Evolutionary conservation across 768 basidiomycete species (phyloP).

Genomic region (Trichaptum fuscoviolaceum): DNA sequence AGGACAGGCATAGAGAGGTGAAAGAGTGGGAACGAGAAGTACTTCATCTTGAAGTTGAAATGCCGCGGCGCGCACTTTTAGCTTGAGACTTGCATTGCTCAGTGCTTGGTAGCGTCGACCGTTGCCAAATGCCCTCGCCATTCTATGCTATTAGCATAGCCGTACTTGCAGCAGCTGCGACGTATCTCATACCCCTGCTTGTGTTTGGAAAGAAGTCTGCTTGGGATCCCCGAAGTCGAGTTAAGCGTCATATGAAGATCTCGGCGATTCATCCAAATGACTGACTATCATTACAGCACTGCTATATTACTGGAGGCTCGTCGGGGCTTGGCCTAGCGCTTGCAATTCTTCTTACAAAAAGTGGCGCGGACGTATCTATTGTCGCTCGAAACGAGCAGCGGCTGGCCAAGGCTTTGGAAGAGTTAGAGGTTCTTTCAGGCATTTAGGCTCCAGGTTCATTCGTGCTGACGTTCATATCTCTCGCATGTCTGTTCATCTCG

Average conservation of each 20-base stretch:
- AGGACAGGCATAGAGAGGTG: background rate
- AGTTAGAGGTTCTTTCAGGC: slow-evolving; percentile 51
- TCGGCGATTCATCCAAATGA: background rate
- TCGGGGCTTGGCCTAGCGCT: slow-evolving; percentile 75
- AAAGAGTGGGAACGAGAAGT: background rate
- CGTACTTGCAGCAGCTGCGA: background rate
- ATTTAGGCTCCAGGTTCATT: background rate
- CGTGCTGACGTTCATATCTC: slow-evolving; percentile 1
- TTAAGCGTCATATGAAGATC: background rate
- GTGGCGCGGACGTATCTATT: slow-evolving; percentile 81
- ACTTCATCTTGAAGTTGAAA: no score
- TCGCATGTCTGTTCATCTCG: background rate
- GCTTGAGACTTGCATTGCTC: background rate
- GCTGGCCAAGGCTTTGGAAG: slow-evolving; percentile 51
- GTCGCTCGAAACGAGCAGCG: slow-evolving; percentile 70
- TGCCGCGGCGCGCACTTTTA: no score
- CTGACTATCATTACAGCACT: slow-evolving; percentile 46
- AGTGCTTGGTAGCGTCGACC: no score
- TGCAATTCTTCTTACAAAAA: slow-evolving; percentile 55
- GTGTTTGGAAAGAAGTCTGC: background rate
- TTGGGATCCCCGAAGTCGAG: background rate
- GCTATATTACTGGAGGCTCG: slow-evolving; percentile 82
- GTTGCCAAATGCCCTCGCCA: background rate
- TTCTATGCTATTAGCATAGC: background rate
- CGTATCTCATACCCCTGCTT: background rate